Evolutionary conservation across 805 yeast genomes (phyloP), one percentile per base, ranked within the genome.

Genomic region (Suhomyces tanzawaensis): DNA sequence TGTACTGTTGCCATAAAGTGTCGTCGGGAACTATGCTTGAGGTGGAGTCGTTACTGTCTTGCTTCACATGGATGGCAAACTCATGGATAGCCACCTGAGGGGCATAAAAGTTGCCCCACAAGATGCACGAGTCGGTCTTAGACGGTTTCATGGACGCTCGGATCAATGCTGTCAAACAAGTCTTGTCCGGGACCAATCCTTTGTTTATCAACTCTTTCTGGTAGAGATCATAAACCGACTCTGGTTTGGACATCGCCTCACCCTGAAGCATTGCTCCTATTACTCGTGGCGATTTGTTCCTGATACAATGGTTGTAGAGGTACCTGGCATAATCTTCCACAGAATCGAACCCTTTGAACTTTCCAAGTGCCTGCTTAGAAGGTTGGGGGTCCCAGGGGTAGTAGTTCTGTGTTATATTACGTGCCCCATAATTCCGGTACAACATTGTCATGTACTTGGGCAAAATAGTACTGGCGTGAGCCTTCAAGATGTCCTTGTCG

Each of bases 41-140:
- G 8, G 43, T 44, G 17, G 37, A 16, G n/a, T 44, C 41, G 23
- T 29, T 31, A 3, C 17, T 28, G 12, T 36, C 24, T 8, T 24
- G 37, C 29, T 47, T 42, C 4, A 55, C 69, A 28, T 73, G 60
- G 1, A 69, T 64, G 40, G 76, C 70, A 56, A 82, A 76, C 52
- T 82, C 85, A 26, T 65, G 70, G 2, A 79, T 66, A 0, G 85
- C 80, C 18, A 79, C 64, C 47, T 81, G 86, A 1, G 82, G 65
- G 0, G 89, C 85, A 36, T 60, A 73, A 27, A 68, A 35, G 1
- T 60, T 58, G 7, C 65, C 77, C 86, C 86, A 81, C 13, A 59
- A 34, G 3, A 71, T 32, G 22, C 51, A 46, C 11, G 55, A 45
- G 4, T 37, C 47, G 2, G 43, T 37, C 6, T 35, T 32, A 1